Evolutionary conservation across 208 protist species (phyloP), one percentile per base, ranked within the genome.

Genomic region (Angomonas ambiguus): DNA sequence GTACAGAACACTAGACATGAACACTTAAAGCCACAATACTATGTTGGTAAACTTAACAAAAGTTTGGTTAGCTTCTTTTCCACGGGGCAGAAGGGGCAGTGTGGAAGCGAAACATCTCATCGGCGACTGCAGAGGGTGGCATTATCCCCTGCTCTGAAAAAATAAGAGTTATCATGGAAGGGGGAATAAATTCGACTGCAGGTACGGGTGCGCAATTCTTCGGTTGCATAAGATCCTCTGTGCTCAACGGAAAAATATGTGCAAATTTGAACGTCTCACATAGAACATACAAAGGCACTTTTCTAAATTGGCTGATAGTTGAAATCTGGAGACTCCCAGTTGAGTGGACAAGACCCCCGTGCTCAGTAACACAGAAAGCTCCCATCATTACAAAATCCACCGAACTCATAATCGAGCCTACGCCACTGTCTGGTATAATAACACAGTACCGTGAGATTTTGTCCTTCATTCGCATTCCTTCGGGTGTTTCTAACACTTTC

Each of bases 131-230:
- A 8, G 96, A 97, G 2, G 99, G 98, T 5, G 99, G 99, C 74
- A 99, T 94, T 16, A 99, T 98, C 31, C 98, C 98, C 11, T 99
- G 75, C 67, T 99, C 98, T 1, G 98, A 99, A 69, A 99, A 99
- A 65, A 99, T 88, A 13, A 99, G 77, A 0, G 90, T 91, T 56
- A 96, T 89, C 69, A 92, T 80, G 1, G 82, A 86, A 2, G 91
- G 91, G n/a, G 86, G 86, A 4, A 95, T 87, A 81, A 94, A 95
- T 60, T 97, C 91, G 1, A 93, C 83, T 8, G 91, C 64, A 11
- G 85, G 86, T 41, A 93, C 76, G 28, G 89, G 81, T 35, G 66
- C 64, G 38, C 67, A 53, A 1, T 76, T 81, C 61, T 86, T 75
- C 2, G 85, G 86, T 38, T 94, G 81, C 53, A 80, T 84, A 11